A percentile compares a stretch with the other conserved stretches of the same genome.
Conservation (phyloP, 208 protist species). For the Leishmania braziliensis region DNA sequence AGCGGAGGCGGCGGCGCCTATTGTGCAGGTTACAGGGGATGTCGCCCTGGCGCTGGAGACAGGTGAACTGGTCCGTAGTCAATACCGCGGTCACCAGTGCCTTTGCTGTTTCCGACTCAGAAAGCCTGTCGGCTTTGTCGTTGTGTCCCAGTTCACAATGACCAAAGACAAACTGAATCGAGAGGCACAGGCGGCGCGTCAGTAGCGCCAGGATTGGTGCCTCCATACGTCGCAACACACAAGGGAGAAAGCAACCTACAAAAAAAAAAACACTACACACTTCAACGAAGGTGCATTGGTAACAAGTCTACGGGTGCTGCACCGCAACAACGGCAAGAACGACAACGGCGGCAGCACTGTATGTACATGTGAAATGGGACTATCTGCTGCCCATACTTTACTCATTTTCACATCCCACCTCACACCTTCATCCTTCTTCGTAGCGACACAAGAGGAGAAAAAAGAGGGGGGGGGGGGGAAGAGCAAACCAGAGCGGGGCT, state of each 20-base stretch:
- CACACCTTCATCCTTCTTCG: neutral
- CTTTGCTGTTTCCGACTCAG: neutral
- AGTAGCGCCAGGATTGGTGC: neutral
- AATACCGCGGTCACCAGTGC: neutral
- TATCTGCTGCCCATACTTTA: neutral
- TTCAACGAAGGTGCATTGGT: neutral
- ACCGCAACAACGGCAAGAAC: neutral
- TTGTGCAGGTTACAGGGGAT: neutral
- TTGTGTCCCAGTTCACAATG: neutral
- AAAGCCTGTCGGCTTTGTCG: neutral
- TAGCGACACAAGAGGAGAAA: neutral
- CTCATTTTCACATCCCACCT: neutral
- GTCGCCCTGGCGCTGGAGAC: neutral
- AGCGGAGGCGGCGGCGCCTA: neutral
- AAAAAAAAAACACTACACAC: neutral
- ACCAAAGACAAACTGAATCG: neutral
- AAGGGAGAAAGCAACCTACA: neutral
- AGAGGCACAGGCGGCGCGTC: neutral
- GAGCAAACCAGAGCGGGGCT: neutral
- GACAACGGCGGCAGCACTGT: neutral
- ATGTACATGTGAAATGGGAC: slow-evolving; percentile 3
- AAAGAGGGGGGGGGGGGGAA: neutral
- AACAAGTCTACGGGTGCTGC: neutral
- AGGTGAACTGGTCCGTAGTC: neutral
- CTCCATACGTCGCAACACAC: neutral